These are phyloP conservation scores for Penicillium diatomitis DNA, from an alignment of 495 filamentous ascomycete genomes.

Conservation along the genomic window DNA sequence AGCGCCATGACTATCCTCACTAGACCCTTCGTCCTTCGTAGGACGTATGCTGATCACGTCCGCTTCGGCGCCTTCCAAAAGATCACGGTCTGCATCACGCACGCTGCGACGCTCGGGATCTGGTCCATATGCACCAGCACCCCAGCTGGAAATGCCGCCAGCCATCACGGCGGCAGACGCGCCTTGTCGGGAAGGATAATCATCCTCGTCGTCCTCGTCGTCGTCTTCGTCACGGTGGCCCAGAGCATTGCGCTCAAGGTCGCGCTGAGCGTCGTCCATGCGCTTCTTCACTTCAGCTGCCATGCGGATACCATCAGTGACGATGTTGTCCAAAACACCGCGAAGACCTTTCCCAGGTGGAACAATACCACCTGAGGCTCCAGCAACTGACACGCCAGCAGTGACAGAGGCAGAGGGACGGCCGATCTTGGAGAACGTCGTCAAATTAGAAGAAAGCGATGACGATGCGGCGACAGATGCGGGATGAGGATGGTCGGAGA, in stretches of 20 bases:
- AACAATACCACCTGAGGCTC: slow-evolving; percentile 43
- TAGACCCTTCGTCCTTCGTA: slow-evolving; percentile 19
- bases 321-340: slow-evolving; percentile 92
- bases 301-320: slow-evolving; percentile 91
- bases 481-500: slow-evolving; percentile 41
- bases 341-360: slow-evolving; percentile 67
- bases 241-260: slow-evolving; percentile 69
- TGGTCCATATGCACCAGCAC: slow-evolving; percentile 39
- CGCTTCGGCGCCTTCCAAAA: slow-evolving; percentile 53
- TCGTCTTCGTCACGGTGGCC: slow-evolving; percentile 68
- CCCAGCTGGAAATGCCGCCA: slow-evolving; percentile 38
- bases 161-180: slow-evolving; percentile 21
- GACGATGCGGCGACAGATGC: slow-evolving; percentile 43
- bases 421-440: slow-evolving; percentile 67
- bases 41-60: slow-evolving; percentile 15
- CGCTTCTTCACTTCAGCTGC: slow-evolving; percentile 80
- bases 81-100: slow-evolving; percentile 62
- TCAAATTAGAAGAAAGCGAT: slow-evolving; percentile 64
- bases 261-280: slow-evolving; percentile 86
- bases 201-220: slow-evolving; percentile 62
- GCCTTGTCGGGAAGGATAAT: slow-evolving; percentile 26
- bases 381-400: slow-evolving; percentile 32
- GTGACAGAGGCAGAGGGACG: slow-evolving; percentile 30
- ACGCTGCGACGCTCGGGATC: slow-evolving; percentile 54
- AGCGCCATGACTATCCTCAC: slow-evolving; percentile 2